These are phyloP conservation scores for Dryas octopetala DNA, from an alignment of 306 rosid species.

Conservation along the genomic window DNA sequence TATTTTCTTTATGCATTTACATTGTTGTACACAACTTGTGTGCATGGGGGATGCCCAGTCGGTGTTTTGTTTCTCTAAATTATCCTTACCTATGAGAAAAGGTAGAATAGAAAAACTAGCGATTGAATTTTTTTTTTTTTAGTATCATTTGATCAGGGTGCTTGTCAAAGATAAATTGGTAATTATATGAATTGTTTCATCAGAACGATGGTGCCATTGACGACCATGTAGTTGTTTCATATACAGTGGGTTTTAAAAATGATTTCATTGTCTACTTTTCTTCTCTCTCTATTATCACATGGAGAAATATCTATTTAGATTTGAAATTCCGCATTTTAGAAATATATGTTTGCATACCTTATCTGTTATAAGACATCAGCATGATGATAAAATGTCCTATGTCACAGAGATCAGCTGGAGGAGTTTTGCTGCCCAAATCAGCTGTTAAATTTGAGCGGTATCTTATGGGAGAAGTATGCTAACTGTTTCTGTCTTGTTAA, in stretches of 20 bases:
- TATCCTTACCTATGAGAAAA: not conserved
- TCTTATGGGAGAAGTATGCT: slow-evolving; percentile 77
- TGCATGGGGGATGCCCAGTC: not conserved
- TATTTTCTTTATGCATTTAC: not conserved
- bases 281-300: not conserved
- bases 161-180: not conserved
- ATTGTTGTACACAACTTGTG: not conserved
- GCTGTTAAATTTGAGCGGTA: slow-evolving; percentile 93
- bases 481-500: slow-evolving; percentile 7
- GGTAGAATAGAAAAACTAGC: not conserved
- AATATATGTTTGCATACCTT: not conserved
- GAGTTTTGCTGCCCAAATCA: slow-evolving; percentile 81
- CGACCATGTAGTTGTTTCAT: not conserved
- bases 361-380: slow-evolving; percentile 13
- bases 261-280: not conserved
- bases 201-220: no score
- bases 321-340: slow-evolving; percentile 17
- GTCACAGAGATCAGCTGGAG: slow-evolving; percentile 80
- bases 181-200: no score
- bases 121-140: not conserved
- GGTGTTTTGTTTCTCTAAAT: not conserved
- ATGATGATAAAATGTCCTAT: slow-evolving; percentile 7
- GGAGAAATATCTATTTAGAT: not conserved
- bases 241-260: not conserved
- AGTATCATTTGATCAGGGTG: not conserved